Conservation (phyloP, 2,329 filamentous ascomycete species). For the Nemania sp. region DNA sequence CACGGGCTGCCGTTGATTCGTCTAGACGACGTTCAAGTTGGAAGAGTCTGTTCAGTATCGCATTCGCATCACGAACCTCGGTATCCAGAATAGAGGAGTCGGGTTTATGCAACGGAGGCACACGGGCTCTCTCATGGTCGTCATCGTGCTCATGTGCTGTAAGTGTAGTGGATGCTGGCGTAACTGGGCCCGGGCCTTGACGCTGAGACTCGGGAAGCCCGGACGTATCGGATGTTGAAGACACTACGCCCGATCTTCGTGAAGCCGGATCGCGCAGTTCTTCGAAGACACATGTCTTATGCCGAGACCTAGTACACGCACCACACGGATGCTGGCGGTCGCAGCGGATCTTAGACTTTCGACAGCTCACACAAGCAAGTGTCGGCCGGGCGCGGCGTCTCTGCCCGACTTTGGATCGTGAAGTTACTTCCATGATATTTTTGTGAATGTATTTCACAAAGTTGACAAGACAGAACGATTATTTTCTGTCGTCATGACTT, state of each 20-base stretch:
- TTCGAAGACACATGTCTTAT: slow-evolving; percentile 55
- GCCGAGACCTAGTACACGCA: slow-evolving; percentile 61
- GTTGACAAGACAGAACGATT: neutral
- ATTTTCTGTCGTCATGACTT: neutral
- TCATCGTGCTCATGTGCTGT: slow-evolving; percentile 7
- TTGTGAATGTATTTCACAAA: neutral
- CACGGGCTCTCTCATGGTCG: slow-evolving; percentile 9
- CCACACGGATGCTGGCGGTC: slow-evolving; percentile 61
- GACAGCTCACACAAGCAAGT: slow-evolving; percentile 49
- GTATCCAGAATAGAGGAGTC: neutral
- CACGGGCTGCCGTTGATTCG: slow-evolving; percentile 27
- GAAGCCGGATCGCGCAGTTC: slow-evolving; percentile 4
- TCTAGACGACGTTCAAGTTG: slow-evolving; percentile 50
- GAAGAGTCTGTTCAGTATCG: slow-evolving; percentile 44
- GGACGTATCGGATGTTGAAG: slow-evolving; percentile 5
- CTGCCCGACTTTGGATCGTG: slow-evolving; percentile 21
- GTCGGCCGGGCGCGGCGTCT: slow-evolving; percentile 34
- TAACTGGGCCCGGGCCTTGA: slow-evolving; percentile 9
- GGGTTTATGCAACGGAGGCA: neutral
- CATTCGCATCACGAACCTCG: slow-evolving; percentile 23
- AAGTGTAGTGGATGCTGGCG: slow-evolving; percentile 11
- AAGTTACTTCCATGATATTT: slow-evolving; percentile 9
- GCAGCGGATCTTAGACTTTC: slow-evolving; percentile 64
- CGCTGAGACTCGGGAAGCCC: neutral
- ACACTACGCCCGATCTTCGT: slow-evolving; percentile 33